phyloP scores from a whole-genome alignment of 2,329 filamentous ascomycete genomes.

The Thielaviopsis ethacetica region DNA sequence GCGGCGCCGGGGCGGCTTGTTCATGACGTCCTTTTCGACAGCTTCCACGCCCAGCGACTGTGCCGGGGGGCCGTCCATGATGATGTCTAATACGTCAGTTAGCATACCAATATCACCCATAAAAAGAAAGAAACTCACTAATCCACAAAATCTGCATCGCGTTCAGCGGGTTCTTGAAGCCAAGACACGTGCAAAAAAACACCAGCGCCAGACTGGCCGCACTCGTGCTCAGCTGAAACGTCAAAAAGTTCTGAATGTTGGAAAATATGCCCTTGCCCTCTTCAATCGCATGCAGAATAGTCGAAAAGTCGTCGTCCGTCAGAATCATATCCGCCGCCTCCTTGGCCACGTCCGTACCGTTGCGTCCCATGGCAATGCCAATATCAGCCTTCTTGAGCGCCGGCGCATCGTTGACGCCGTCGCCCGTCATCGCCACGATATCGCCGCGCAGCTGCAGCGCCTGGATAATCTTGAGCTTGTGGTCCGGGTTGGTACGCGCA shows the following conservation, averaged over 20 bases:
- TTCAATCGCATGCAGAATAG: slow-evolving; percentile 87
- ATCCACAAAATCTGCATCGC: slow-evolving; percentile 99
- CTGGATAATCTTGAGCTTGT: slow-evolving; percentile 92
- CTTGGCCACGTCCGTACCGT: slow-evolving; percentile 94
- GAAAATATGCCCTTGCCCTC: slow-evolving; percentile 99
- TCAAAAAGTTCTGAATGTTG: slow-evolving; percentile 98
- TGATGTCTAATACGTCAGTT: slow-evolving; percentile 78
- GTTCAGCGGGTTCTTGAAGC: slow-evolving; percentile 89
- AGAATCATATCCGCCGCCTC: slow-evolving; percentile 90
- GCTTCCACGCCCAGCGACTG: slow-evolving; percentile 93
- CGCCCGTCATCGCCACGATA: slow-evolving; percentile 97
- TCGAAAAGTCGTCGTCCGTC: slow-evolving; percentile 78
- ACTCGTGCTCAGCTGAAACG: slow-evolving; percentile 94
- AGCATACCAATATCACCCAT: no score
- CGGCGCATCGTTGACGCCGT: slow-evolving; percentile 94
- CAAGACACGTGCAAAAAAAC: slow-evolving; percentile 78
- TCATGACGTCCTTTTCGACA: slow-evolving; percentile 90
- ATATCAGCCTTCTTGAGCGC: slow-evolving; percentile 96
- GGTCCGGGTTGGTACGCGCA: slow-evolving; percentile 87
- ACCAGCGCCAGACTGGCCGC: slow-evolving; percentile 85
- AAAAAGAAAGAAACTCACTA: slow-evolving; percentile 46
- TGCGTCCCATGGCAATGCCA: slow-evolving; percentile 87
- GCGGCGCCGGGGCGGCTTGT: slow-evolving; percentile 65
- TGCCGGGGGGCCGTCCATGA: slow-evolving; percentile 96
- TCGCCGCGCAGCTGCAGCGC: slow-evolving; percentile 85